Base-by-base conservation (phyloP, 805 yeast species). In the Candida dajiaensis region DNA sequence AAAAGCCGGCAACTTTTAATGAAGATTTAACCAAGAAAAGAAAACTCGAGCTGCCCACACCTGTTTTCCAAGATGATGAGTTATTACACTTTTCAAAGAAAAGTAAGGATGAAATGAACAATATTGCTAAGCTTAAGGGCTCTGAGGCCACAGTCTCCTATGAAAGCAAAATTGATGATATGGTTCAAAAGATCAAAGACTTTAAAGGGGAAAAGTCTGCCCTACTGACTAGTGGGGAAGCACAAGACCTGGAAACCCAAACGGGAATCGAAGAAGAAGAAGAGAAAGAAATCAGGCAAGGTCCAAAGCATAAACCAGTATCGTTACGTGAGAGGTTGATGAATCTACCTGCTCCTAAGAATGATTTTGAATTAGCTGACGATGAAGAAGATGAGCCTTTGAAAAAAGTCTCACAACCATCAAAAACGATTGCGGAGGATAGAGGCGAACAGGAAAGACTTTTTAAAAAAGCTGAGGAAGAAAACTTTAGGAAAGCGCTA, bases 281-380 rank as follows among this genome's bases (percentile, higher is more conserved):
- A 18, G 35, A 11, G 28, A 44, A 8, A 13, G 40, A 26, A 19
- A 9, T 6, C 16, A 5, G 10, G 12, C 13, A 19, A 20, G n/a
- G 15, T 6, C 18, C 31, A 41, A 20, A 25, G 10, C 10, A 40
- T 20, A 25, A 45, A 11, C 9, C 10, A 11, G 16, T 40, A 5
- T 45, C 51, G 3, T 10, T 53, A 22, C 37, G 38, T 13, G 47
- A 53, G 3, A 53, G 63, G 39, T 65, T 73, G 35, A 59, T 60
- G 1, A 41, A 50, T 1, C 52, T 73, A 19, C 76, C 78, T 1
- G 46, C 54, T n/a, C 76, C 78, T 0, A 65, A 64, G 48, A 74
- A 76, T 50, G 77, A 75, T 42, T 75, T 71, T 50, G 78, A 75
- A 46, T 60, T 75, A 9, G 53, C 61, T 1, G 49, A 63, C 4